Base-by-base conservation (phyloP, 352 stramenopile species). In the Plasmopara viticola region DNA sequence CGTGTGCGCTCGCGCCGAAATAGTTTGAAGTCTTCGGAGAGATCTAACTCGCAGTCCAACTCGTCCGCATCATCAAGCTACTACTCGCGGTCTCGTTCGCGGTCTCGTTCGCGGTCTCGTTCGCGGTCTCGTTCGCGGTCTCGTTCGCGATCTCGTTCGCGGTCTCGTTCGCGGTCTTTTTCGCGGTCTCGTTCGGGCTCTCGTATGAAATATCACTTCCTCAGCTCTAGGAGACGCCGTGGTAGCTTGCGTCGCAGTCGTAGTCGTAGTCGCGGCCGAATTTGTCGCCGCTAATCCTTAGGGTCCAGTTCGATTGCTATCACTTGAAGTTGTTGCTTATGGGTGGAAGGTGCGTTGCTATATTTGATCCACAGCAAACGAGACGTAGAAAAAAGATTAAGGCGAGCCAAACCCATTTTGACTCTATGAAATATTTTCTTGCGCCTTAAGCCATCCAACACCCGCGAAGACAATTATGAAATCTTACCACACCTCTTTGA, bases 101-200 rank as follows among this genome's bases (percentile, higher is more conserved):
- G 51, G 9, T 68, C 61, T 9, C 7, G 13, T 20, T 68, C 60
- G 46, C 56, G 52, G 28, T 85, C 71, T 0, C 58, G 63, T 18
- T 82, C 70, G 34, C 42, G 56, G 13, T 74, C 68, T 6, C 31
- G 54, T 31, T 74, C 62, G n/a, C n/a, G n/a, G n/a, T n/a, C n/a
- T n/a, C n/a, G n/a, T n/a, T n/a, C n/a, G n/a, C n/a, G n/a, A n/a
- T n/a, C n/a, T n/a, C n/a, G n/a, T n/a, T n/a, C n/a, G n/a, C n/a
- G n/a, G n/a, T n/a, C n/a, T n/a, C n/a, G n/a, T n/a, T n/a, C n/a
- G n/a, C n/a, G n/a, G n/a, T n/a, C n/a, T n/a, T n/a, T n/a, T n/a
- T n/a, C n/a, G n/a, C n/a, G n/a, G n/a, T n/a, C n/a, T n/a, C n/a
- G n/a, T n/a, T n/a, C n/a, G n/a, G n/a, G n/a, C n/a, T n/a, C n/a